Conservation (phyloP, 495 filamentous ascomycete species). For the Ascobolus immersus region DNA sequence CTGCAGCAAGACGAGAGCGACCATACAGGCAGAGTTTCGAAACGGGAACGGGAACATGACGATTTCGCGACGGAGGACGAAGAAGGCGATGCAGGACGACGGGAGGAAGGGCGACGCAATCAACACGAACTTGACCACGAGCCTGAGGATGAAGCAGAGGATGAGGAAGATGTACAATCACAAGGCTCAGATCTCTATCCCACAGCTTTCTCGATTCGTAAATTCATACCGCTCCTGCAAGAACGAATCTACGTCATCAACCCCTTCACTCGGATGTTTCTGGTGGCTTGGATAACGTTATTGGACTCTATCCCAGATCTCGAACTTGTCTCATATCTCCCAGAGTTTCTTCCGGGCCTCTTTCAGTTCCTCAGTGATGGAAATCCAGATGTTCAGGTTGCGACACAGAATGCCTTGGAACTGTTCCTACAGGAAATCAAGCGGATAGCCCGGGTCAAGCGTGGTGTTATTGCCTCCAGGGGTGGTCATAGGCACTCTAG, state of each 20-base stretch:
- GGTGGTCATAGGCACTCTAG: slow-evolving; percentile 23
- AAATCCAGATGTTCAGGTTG: slow-evolving; percentile 77
- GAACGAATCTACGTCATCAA: slow-evolving; percentile 84
- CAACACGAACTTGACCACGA: too few relatives aligned
- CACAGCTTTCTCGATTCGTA: slow-evolving; percentile 74
- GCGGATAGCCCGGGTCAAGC: slow-evolving; percentile 73
- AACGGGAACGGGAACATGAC: too few relatives aligned
- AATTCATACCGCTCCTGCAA: slow-evolving; percentile 77
- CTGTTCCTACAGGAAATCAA: slow-evolving; percentile 86
- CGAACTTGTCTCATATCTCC: slow-evolving; percentile 77
- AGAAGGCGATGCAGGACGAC: too few relatives aligned
- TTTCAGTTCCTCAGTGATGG: slow-evolving; percentile 80
- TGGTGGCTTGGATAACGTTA: slow-evolving; percentile 87
- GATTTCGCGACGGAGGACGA: too few relatives aligned
- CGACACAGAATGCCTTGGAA: slow-evolving; percentile 74
- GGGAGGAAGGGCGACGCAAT: too few relatives aligned
- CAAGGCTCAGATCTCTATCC: too few relatives aligned
- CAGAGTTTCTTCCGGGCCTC: slow-evolving; percentile 72
- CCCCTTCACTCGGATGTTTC: slow-evolving; percentile 78
- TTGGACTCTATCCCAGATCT: slow-evolving; percentile 93
- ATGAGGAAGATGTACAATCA: too few relatives aligned
- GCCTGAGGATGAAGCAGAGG: slow-evolving; percentile 28
- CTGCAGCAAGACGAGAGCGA: too few relatives aligned
- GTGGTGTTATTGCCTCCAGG: slow-evolving; percentile 66
- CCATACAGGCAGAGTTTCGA: too few relatives aligned